These are phyloP conservation scores for Solanum chacoense DNA, from an alignment of 305 asterid genomes.

Conservation along the genomic window DNA sequence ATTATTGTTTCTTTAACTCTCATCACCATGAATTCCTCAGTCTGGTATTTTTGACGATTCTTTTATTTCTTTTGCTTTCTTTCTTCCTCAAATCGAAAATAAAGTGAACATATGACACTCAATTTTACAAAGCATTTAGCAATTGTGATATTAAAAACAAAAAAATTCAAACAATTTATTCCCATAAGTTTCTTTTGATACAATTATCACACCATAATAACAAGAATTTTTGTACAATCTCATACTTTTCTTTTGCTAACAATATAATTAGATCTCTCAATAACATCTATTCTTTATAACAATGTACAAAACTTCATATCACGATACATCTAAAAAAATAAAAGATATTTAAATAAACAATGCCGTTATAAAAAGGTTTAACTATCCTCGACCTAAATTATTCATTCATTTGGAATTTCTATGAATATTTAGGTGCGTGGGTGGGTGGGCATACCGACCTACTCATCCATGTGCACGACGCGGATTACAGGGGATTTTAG, in stretches of 20 bases:
- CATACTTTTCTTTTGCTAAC: background rate
- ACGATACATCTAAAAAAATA: background rate
- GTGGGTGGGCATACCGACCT: background rate
- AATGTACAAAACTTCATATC: background rate
- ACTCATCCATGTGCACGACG: constrained; percentile 17
- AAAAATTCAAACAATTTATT: background rate
- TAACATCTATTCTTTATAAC: too few relatives aligned
- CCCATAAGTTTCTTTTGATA: background rate
- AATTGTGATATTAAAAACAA: background rate
- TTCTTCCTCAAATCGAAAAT: background rate
- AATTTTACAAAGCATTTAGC: background rate
- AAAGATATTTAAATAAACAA: background rate
- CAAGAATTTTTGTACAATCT: too few relatives aligned
- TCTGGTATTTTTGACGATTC: background rate
- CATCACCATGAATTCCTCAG: background rate
- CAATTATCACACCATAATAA: background rate
- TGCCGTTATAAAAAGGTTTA: accelerated
- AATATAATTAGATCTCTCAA: too few relatives aligned
- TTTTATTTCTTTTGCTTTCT: background rate
- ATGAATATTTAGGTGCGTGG: background rate
- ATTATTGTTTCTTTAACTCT: background rate
- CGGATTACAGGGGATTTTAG: background rate
- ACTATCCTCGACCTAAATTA: background rate
- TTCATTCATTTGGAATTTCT: background rate
- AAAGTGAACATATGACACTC: background rate